phyloP scores from a whole-genome alignment of 805 yeast genomes.

The Maudiozyma turicensis region DNA sequence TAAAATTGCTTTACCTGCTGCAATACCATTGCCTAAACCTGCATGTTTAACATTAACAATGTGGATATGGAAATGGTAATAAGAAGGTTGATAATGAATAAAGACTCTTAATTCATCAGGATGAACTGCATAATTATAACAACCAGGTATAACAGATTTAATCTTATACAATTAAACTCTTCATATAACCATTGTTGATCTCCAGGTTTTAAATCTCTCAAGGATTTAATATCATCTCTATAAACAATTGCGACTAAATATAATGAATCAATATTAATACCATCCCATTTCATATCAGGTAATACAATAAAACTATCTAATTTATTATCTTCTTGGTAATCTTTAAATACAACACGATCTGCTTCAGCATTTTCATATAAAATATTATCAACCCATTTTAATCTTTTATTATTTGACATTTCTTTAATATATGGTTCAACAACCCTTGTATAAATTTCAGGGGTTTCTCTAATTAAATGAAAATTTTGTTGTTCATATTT shows the following conservation, averaged over 20 bases:
- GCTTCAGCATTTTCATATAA: slow-evolving; percentile 74
- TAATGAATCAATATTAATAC: slow-evolving; percentile 52
- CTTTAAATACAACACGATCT: slow-evolving; percentile 65
- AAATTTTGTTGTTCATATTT: slow-evolving; percentile 52
- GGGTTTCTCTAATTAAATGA: slow-evolving; percentile 69
- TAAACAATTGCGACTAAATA: slow-evolving; percentile 72
- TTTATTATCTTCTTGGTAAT: slow-evolving; percentile 37
- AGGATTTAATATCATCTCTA: slow-evolving; percentile 55
- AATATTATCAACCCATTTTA: slow-evolving; percentile 87
- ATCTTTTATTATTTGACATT: slow-evolving; percentile 58
- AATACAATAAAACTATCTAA: slow-evolving; percentile 57
- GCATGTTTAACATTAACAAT: slow-evolving; percentile 65
- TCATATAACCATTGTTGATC: slow-evolving; percentile 63
- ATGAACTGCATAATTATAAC: slow-evolving; percentile 36
- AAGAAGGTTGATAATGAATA: slow-evolving; percentile 91
- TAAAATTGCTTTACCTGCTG: slow-evolving; percentile 71
- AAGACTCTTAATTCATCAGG: slow-evolving; percentile 61
- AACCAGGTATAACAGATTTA: slow-evolving; percentile 35
- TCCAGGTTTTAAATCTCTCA: slow-evolving; percentile 57
- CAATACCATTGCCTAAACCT: slow-evolving; percentile 58
- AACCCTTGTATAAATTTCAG: slow-evolving; percentile 50
- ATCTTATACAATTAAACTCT: no score
- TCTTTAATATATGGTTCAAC: slow-evolving; percentile 71
- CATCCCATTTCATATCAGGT: slow-evolving; percentile 98
- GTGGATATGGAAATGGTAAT: slow-evolving; percentile 92